Conservation (phyloP, 768 basidiomycete species). For the Lactifluus echinatus region DNA sequence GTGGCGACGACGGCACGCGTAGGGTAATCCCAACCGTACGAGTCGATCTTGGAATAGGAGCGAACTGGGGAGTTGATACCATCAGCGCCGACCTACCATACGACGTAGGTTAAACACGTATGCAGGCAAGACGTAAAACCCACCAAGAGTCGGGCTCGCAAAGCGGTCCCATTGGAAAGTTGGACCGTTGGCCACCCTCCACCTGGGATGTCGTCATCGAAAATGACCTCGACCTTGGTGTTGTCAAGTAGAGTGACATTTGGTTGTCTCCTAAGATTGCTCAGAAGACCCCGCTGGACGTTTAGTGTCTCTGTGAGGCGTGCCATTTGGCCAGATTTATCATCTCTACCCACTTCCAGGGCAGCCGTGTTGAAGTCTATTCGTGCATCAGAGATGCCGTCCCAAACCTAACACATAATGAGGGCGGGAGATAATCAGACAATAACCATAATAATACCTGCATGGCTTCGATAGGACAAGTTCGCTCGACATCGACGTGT, state of each 20-base stretch:
- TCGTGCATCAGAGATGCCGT: constrained; percentile 75
- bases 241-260: constrained; percentile 61
- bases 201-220: constrained; percentile 36
- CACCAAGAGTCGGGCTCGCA: constrained; percentile 72
- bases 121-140: constrained; percentile 22
- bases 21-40: constrained; percentile 88
- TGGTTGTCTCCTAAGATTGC: constrained; percentile 44
- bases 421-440: constrained; percentile 6
- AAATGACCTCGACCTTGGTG: constrained; percentile 66
- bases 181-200: constrained; percentile 75
- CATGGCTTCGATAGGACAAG: constrained; percentile 75
- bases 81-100: constrained; percentile 81
- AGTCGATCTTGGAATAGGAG: constrained; percentile 71
- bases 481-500: constrained; percentile 58
- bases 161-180: constrained; percentile 54
- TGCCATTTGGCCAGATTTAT: constrained; percentile 50
- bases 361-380: constrained; percentile 60
- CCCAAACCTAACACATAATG: constrained; percentile 63
- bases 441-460: constrained; percentile 42
- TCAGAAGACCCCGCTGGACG: constrained; percentile 76
- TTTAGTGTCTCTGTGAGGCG: constrained; percentile 89
- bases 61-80: constrained; percentile 94
- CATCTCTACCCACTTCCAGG: constrained; percentile 25
- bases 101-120: neutral
- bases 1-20: constrained; percentile 89